Base-by-base conservation (phyloP, 2,329 filamentous ascomycete species). In the Pseudogymnoascus sp. region DNA sequence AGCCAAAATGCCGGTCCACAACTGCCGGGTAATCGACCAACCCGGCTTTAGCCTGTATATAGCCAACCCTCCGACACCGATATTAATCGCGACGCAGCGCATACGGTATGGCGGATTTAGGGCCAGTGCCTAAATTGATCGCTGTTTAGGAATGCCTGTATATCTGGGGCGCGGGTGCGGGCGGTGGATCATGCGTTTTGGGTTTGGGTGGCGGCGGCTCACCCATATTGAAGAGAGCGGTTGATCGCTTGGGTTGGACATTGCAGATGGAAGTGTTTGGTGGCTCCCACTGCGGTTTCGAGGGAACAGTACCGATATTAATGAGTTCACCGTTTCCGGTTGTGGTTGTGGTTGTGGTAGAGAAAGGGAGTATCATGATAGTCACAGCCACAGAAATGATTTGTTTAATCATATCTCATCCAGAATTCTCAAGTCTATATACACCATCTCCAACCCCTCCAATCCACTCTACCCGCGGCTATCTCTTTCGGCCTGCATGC, bases 41-140 rank as follows among this genome's bases (percentile, higher is more conserved):
- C n/a, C 26, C 15, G 45, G 45, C 26, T 33, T 52, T 33, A 52
- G 45, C 45, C 45, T 52, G 45, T 52, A 52, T 52, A 52, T 30
- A 52, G 15, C 45, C 26, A 48, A 48, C 38, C 41, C 39, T 45
- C 39, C 23, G 23, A n/a, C 21, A 52, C 23, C 8, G 18, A 19
- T 19, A 52, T 52, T 52, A 52, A 52, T 52, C 26, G n/a, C 45
- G 10, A 30, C 26, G 45, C 45, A 13, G 45, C 45, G 9, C 45
- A 33, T 23, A 19, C 39, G 21, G 39, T 19, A 23, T 33, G 45
- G 23, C 26, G 10, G 15, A 6, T 52, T 52, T 52, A 19, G 45
- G 26, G 15, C 30, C 30, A 30, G 45, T 52, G 45, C 45, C 26
- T 52, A 5, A 18, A 18, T 30, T 5, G 45, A 33, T 52, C 15